Conservation (phyloP, 169 alveolate genomes). For the Plasmodium reichenowi region DNA sequence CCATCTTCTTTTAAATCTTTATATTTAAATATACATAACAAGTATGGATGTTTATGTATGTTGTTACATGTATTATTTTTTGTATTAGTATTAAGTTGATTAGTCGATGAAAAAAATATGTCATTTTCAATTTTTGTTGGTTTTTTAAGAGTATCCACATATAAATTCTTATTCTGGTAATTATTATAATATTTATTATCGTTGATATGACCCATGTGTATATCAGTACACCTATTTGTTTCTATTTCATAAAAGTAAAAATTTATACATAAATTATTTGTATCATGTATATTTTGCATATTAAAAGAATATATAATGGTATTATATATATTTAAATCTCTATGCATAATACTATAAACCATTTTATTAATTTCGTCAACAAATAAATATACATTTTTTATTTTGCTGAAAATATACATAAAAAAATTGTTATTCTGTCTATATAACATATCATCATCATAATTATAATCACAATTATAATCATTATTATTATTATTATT, state of each 20-base stretch:
- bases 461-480: background rate
- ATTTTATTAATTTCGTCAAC: conserved; percentile 40
- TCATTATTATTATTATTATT: background rate
- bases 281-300: background rate
- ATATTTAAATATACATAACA: no score
- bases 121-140: background rate
- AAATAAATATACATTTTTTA: conserved; percentile 9
- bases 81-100: no score
- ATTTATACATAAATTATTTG: conserved; percentile 14
- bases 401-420: background rate
- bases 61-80: no score
- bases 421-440: no score
- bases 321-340: conserved; percentile 1
- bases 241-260: conserved; percentile 40
- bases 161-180: background rate
- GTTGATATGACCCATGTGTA: background rate
- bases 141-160: background rate
- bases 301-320: background rate
- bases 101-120: background rate
- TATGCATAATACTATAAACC: conserved; percentile 16
- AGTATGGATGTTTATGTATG: no score
- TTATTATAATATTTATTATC: background rate
- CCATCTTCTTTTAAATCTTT: background rate
- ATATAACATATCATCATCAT: background rate
- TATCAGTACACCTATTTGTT: no score